Conservation (phyloP, 176 grass and related monocot species). For the Zea mays region Zm-B73-REFERENCE-NAM-5.0 NC_050098.1:200017501-200018000, state of each 20-base stretch:
- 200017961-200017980: neutral
- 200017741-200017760: no score
- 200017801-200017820: slow-evolving; percentile 22
- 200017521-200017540: neutral
- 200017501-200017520: slow-evolving; percentile 4
- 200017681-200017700: slow-evolving; percentile 27
- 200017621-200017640: slow-evolving; percentile 12
- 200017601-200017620: neutral
- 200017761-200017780: no score
- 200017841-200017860: slow-evolving; percentile 7
- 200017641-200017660: neutral
- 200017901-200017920: slow-evolving; percentile 46
- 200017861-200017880: slow-evolving; percentile 65
- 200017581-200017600: neutral
- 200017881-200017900: slow-evolving; percentile 82
- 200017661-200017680: neutral
- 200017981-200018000: no score
- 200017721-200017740: slow-evolving; percentile 62
- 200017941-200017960: slow-evolving; percentile 7
- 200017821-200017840: slow-evolving; percentile 11
- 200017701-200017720: slow-evolving; percentile 55
- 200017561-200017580: neutral
- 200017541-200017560: neutral
- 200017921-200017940: slow-evolving; percentile 16
- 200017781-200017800: slow-evolving; percentile 26